phyloP scores from a whole-genome alignment of 2,329 filamentous ascomycete genomes.

The Pseudogymnoascus sp. region DNA sequence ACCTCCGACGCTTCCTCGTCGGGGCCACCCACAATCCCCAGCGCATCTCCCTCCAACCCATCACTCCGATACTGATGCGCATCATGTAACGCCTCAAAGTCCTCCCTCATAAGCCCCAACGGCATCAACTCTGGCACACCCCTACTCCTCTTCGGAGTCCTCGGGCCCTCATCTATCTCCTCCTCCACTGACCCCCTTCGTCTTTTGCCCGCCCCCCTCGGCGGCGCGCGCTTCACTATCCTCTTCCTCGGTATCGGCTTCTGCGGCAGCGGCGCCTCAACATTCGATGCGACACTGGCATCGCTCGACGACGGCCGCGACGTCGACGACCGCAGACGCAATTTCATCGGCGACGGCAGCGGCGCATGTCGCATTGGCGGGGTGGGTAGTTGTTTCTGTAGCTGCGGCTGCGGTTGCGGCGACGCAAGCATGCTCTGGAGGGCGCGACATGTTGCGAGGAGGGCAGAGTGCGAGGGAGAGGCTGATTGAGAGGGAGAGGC shows the following conservation, averaged over 20 bases:
- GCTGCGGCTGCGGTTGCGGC: conserved; percentile 27
- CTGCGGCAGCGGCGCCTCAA: conserved; percentile 4
- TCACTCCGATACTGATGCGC: conserved; percentile 12
- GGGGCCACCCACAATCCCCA: conserved; percentile 34
- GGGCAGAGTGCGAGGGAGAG: conserved; percentile 38
- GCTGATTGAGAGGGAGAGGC: conserved; percentile 42
- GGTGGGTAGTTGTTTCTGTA: conserved; percentile 40
- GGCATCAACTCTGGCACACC: conserved; percentile 54
- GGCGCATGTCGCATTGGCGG: conserved; percentile 40
- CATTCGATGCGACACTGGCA: conserved; percentile 22
- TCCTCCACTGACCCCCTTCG: conserved; percentile 34
- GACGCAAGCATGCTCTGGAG: conserved; percentile 50
- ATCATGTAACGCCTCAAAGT: conserved; percentile 47
- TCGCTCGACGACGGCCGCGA: conserved; percentile 19
- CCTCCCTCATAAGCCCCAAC: conserved; percentile 49
- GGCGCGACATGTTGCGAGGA: conserved; percentile 53
- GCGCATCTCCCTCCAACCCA: neutral
- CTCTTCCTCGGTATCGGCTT: conserved; percentile 27
- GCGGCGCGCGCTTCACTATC: conserved; percentile 44
- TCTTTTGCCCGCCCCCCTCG: conserved; percentile 45
- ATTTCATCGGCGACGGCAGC: conserved; percentile 35
- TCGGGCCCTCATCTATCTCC: conserved; percentile 20
- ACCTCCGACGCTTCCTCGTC: conserved; percentile 24
- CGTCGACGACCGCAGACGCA: conserved; percentile 45
- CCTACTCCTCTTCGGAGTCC: conserved; percentile 53